Conservation (phyloP, 179 eudicot species). For the Beta corolliflora region DNA sequence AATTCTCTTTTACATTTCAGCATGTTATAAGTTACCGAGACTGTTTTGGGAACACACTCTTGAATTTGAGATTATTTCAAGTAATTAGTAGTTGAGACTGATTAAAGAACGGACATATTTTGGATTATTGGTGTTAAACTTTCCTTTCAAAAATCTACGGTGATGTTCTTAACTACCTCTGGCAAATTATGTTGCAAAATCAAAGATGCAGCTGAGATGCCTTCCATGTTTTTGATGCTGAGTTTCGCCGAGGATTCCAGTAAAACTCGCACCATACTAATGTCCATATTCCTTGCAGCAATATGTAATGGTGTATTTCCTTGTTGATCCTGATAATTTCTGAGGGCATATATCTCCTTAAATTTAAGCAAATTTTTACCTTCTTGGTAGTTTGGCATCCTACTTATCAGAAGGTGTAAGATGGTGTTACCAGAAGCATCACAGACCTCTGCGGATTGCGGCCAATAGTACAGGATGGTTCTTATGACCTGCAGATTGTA, state of each 20-base stretch:
- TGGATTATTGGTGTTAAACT: too few relatives aligned
- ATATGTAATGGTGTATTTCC: slow-evolving; percentile 34
- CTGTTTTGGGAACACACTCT: too few relatives aligned
- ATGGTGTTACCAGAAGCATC: slow-evolving; percentile 7
- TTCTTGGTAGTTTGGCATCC: background rate
- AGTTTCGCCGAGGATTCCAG: background rate
- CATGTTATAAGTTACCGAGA: too few relatives aligned
- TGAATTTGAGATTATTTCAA: too few relatives aligned
- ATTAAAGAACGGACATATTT: too few relatives aligned
- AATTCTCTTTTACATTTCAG: too few relatives aligned
- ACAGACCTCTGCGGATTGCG: slow-evolving; percentile 18
- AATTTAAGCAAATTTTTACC: background rate
- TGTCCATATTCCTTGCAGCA: slow-evolving; percentile 17
- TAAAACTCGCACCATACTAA: slow-evolving; percentile 14
- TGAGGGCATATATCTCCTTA: slow-evolving; percentile 7
- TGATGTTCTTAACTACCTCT: background rate
- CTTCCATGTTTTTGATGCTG: slow-evolving; percentile 17
- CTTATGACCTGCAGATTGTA: background rate
- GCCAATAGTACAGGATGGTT: slow-evolving; percentile 9
- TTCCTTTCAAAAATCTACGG: background rate
- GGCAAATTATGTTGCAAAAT: slow-evolving; percentile 3
- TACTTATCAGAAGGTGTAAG: slow-evolving; percentile 20
- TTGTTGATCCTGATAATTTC: slow-evolving; percentile 6
- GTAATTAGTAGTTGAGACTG: too few relatives aligned
- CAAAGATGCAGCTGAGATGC: slow-evolving; percentile 8